phyloP scores from a whole-genome alignment of 2,329 filamentous ascomycete species.

The Coniochaeta ligniaria region DNA sequence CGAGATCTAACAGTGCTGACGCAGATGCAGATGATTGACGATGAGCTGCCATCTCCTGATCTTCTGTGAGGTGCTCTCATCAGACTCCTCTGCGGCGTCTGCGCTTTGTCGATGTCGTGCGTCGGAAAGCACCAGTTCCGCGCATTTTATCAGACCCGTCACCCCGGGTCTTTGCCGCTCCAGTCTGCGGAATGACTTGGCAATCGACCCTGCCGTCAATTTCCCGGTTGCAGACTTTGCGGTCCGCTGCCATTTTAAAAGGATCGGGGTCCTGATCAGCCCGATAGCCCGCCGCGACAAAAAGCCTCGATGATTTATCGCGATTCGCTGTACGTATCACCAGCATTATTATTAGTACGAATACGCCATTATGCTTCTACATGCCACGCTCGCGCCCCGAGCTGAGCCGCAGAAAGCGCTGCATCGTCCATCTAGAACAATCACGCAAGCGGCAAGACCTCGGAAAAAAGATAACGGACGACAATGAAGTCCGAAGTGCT shows the following conservation, averaged over 20 bases:
- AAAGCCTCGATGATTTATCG: too few relatives aligned
- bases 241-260: background rate
- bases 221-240: background rate
- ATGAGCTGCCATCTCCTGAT: background rate
- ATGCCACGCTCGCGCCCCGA: too few relatives aligned
- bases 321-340: too few relatives aligned
- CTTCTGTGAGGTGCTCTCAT: background rate
- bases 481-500: background rate
- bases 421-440: too few relatives aligned
- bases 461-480: background rate
- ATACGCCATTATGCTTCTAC: background rate
- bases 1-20: background rate
- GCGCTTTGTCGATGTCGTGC: background rate
- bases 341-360: background rate
- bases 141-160: background rate
- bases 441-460: background rate
- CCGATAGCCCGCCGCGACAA: background rate
- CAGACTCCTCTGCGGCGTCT: too few relatives aligned
- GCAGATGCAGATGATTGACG: background rate
- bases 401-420: background rate
- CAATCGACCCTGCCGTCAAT: background rate
- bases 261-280: background rate
- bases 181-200: background rate
- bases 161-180: background rate
- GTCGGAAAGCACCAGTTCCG: background rate